Evolutionary conservation across 805 yeast species (phyloP).

Genomic region (Debaryomyces tyrocola): DNA sequence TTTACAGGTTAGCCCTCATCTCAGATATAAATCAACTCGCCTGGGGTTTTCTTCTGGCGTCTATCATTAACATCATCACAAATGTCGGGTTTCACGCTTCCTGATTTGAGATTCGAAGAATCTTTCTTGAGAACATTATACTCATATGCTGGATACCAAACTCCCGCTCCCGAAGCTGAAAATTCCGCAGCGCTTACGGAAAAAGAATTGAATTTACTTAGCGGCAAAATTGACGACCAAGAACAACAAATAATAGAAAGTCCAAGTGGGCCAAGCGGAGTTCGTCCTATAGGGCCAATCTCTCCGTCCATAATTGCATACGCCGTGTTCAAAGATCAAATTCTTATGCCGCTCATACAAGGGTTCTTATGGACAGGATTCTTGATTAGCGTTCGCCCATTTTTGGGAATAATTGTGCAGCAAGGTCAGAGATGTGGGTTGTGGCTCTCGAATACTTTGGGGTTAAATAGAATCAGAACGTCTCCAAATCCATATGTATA

Average conservation of each 20-base stretch:
- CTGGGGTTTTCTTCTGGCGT: no score
- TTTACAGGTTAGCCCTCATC: neutral
- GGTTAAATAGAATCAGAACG: slow-evolving; percentile 12
- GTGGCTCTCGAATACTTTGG: slow-evolving; percentile 21
- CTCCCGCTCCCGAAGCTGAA: slow-evolving; percentile 3
- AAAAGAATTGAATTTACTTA: slow-evolving; percentile 16
- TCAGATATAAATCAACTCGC: no score
- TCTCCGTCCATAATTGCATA: slow-evolving; percentile 46
- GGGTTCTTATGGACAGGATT: slow-evolving; percentile 48
- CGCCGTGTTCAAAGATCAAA: slow-evolving; percentile 51
- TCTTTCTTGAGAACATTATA: slow-evolving; percentile 45
- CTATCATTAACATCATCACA: neutral
- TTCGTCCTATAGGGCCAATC: slow-evolving; percentile 33
- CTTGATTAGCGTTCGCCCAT: slow-evolving; percentile 38
- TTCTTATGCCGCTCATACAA: slow-evolving; percentile 55
- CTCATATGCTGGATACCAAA: slow-evolving; percentile 25
- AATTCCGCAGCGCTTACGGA: slow-evolving; percentile 12
- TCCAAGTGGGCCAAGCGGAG: slow-evolving; percentile 1
- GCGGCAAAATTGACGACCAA: slow-evolving; percentile 15
- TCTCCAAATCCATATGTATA: neutral
- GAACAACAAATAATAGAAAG: slow-evolving; percentile 10
- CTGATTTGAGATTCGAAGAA: slow-evolving; percentile 69
- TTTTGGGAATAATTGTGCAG: slow-evolving; percentile 21
- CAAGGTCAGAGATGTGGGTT: slow-evolving; percentile 30
- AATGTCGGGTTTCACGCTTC: slow-evolving; percentile 28